These are phyloP conservation scores for Irpex rosettiformis DNA, from an alignment of 1,284 basidiomycete species.

Conservation along the genomic window DNA sequence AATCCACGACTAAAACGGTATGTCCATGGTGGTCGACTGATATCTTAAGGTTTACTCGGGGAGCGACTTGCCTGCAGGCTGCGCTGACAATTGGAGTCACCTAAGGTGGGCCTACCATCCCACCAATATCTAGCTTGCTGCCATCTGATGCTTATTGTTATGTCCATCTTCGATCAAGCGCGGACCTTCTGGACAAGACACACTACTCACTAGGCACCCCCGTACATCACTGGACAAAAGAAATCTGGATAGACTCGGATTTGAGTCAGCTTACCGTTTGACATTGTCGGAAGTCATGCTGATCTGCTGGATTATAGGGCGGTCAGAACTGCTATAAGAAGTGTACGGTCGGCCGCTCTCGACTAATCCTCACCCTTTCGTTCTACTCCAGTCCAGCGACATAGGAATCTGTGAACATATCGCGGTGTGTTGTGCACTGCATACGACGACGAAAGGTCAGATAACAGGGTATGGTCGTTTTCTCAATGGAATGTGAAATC, in stretches of 20 bases:
- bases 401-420: not conserved
- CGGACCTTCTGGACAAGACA: constrained; percentile 10
- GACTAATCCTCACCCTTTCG: constrained; percentile 9
- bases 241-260: constrained; percentile 17
- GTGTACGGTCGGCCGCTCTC: not conserved
- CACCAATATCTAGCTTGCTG: constrained; percentile 16
- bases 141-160: constrained; percentile 27
- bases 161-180: constrained; percentile 25
- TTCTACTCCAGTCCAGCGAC: not conserved
- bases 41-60: constrained; percentile 9
- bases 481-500: too few species aligned
- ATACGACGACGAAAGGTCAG: too few species aligned
- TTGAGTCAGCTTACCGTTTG: constrained; percentile 26
- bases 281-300: constrained; percentile 17
- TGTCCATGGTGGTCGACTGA: constrained; percentile 5
- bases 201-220: constrained; percentile 14
- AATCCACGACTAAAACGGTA: not conserved
- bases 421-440: too few species aligned
- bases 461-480: too few species aligned
- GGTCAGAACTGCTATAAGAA: constrained; percentile 19
- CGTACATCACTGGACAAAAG: constrained; percentile 24
- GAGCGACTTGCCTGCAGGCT: not conserved
- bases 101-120: constrained; percentile 23
- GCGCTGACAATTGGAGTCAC: constrained; percentile 22
- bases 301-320: constrained; percentile 10